Evolutionary conservation across 2,329 filamentous ascomycete genomes (phyloP).

Genomic region (Claviceps sp.): DNA sequence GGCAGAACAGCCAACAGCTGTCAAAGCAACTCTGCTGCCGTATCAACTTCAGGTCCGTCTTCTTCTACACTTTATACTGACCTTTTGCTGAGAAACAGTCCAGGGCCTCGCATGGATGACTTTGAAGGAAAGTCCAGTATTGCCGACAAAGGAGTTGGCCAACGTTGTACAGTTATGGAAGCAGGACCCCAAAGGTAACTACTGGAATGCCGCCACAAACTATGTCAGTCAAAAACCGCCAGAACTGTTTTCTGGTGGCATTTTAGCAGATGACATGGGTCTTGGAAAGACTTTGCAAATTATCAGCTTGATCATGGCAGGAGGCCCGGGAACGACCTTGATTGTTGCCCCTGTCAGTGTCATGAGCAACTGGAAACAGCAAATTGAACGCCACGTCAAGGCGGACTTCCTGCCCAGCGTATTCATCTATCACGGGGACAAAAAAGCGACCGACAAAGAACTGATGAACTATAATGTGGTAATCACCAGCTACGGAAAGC

Average conservation of each 20-base stretch:
- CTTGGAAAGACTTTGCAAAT: conserved; percentile 80
- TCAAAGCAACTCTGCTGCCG: conserved; percentile 58
- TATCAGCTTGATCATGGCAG: conserved; percentile 61
- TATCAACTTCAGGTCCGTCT: conserved; percentile 54
- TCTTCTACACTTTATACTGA: not conserved
- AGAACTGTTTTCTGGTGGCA: conserved; percentile 61
- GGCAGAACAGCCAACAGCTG: conserved; percentile 50
- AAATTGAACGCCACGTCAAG: conserved; percentile 61
- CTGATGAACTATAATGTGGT: conserved; percentile 60
- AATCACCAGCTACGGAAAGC: conserved; percentile 71
- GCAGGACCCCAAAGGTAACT: conserved; percentile 30
- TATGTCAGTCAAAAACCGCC: conserved; percentile 48
- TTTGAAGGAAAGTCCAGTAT: conserved; percentile 56
- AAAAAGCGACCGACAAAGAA: conserved; percentile 41
- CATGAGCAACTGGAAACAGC: conserved; percentile 82
- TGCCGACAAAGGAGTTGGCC: conserved; percentile 44
- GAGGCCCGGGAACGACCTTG: conserved; percentile 49
- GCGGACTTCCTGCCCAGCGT: conserved; percentile 49
- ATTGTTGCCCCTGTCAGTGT: conserved; percentile 74
- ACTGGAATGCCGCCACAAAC: conserved; percentile 48
- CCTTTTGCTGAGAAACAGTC: conserved; percentile 10
- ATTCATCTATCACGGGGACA: conserved; percentile 60
- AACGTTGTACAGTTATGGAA: conserved; percentile 69
- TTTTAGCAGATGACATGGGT: conserved; percentile 84
- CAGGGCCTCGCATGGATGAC: conserved; percentile 74